Conservation (phyloP, 805 yeast genomes). For the Candida orba region DNA sequence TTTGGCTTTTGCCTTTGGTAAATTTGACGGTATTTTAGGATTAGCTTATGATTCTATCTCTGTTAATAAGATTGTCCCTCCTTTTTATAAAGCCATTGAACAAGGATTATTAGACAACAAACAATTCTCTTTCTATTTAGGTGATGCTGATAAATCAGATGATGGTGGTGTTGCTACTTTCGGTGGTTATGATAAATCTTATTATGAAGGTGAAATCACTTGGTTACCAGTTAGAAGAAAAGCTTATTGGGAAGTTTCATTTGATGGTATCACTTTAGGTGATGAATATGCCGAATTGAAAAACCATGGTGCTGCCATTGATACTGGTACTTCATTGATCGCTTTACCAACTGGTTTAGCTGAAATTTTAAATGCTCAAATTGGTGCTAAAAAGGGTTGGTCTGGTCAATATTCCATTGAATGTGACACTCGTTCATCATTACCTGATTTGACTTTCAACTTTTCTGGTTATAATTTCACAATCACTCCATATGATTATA, state of each 20-base stretch:
- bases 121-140: conserved; percentile 86
- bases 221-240: conserved; percentile 98
- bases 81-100: conserved; percentile 81
- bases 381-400: conserved; percentile 97
- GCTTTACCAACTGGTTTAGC: conserved; percentile 94
- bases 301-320: conserved; percentile 92
- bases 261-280: conserved; percentile 87
- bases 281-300: conserved; percentile 81
- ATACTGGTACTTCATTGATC: conserved; percentile 95
- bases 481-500: conserved; percentile 83
- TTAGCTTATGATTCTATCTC: conserved; percentile 90
- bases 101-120: conserved; percentile 77
- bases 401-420: conserved; percentile 94
- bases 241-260: conserved; percentile 98
- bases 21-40: conserved; percentile 96
- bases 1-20: conserved; percentile 95
- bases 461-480: conserved; percentile 90
- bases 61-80: conserved; percentile 86
- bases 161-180: conserved; percentile 90
- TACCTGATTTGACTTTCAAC: conserved; percentile 90
- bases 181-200: conserved; percentile 83
- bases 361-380: conserved; percentile 88
- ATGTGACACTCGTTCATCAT: conserved; percentile 72
- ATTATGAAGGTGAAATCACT: conserved; percentile 76
- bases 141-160: conserved; percentile 61